Base-by-base conservation (phyloP, 2,329 filamentous ascomycete species). In the Chalara sp. region DNA sequence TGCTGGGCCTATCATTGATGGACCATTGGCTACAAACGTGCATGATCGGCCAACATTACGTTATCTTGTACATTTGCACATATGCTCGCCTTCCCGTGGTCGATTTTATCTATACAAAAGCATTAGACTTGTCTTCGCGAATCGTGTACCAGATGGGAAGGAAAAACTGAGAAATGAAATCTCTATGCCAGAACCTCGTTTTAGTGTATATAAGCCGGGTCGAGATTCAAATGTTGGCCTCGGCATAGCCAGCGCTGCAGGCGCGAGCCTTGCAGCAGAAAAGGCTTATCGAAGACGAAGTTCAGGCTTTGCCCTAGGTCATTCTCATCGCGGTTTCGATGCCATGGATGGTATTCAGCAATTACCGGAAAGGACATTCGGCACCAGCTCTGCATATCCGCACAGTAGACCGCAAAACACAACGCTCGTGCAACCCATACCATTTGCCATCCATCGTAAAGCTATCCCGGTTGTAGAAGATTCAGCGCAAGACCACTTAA, bases 51-150 rank as follows among this genome's bases (percentile, higher is more conserved):
- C 89, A 0, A 87, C 86, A 21, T 72, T 99, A 37, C 82, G 93
- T 47, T 97, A 99, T 67, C 76, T 99, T 13, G 83, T 96, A 49
- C 93, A 99, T 64, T 65, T 99, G 47, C 89, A 97, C 65, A 93
- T 99, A 51, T 97, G 92, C 69, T 92, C 86, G 61, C 86, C 89
- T 1, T 81, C 84, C 0, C 87, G 84, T 56, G 89, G 88, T 5
- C 83, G 91, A 10, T 95, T 84, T 66, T 97, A 90, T 61, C 74
- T 99, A 5, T 93, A 97, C 72, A 95, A 93, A 62, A 89, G 82
- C 60, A 87, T 97, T 52, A 84, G 93, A 11, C 89, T 97, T 35
- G 92, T 99, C 3, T 99, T 99, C 66, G 93, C 93, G 49, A 97
- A 97, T 65, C 83, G 93, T 30, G 92, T 96, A 0, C 92, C 93